Percentiles rank a stretch among this genome's conserved stretches.
These are phyloP conservation scores for Beauveria bassiana DNA, from an alignment of 2,329 filamentous ascomycete species.

Conservation along the genomic window DNA sequence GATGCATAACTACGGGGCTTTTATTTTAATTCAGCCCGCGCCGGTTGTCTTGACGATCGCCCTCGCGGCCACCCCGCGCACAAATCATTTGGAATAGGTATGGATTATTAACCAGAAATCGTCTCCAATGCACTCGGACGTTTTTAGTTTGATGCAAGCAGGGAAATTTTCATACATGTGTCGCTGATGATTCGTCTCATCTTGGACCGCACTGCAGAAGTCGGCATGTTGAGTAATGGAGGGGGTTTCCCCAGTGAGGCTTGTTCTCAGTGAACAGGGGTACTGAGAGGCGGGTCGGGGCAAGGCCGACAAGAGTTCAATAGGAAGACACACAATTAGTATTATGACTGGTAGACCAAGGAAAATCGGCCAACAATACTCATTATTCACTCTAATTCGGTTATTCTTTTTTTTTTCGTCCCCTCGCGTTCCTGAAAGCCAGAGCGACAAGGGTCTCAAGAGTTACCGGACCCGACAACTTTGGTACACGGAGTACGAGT, in stretches of 20 bases:
- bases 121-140: no score
- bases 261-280: neutral
- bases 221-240: neutral
- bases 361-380: no score
- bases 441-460: no score
- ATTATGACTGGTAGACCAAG: neutral
- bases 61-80: no score
- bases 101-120: no score
- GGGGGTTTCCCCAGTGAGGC: neutral
- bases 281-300: neutral
- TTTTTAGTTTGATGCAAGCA: no score
- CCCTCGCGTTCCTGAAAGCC: neutral
- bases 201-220: neutral
- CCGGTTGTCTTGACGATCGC: no score
- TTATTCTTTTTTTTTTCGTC: neutral
- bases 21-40: neutral
- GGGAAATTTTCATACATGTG: no score
- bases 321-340: neutral
- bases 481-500: no score
- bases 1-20: conserved; percentile 5
- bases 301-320: neutral
- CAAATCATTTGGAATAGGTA: no score
- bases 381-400: no score
- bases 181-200: neutral
- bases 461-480: no score